Conservation (phyloP, 805 yeast genomes). For the Lipomyces sp. region DNA sequence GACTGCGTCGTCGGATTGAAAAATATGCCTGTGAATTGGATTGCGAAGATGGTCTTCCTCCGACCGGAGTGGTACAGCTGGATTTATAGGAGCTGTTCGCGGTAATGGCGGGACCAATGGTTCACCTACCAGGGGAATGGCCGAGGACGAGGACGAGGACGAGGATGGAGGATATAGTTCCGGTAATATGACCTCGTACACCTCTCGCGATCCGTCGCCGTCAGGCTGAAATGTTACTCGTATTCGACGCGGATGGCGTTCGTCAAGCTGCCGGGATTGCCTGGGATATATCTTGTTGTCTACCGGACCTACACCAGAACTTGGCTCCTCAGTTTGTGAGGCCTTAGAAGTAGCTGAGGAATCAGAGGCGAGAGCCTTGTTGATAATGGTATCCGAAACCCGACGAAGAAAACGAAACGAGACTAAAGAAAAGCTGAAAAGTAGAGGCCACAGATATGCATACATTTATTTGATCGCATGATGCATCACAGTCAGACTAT, state of each 20-base stretch:
- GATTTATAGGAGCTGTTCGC: background rate
- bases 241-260: background rate
- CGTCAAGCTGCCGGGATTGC: background rate
- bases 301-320: background rate
- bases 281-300: background rate
- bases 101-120: background rate
- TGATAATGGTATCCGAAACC: background rate
- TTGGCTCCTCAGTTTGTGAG: background rate
- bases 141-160: background rate
- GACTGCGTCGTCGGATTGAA: background rate
- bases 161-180: background rate
- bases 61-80: background rate
- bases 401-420: background rate
- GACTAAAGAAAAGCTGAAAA: background rate
- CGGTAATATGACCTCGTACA: background rate
- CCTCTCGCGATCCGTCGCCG: background rate
- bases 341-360: background rate
- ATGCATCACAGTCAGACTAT: background rate
- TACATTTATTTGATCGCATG: background rate
- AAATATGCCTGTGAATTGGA: slow-evolving; percentile 1
- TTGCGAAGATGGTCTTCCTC: background rate
- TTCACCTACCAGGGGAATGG: background rate
- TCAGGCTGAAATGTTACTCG: background rate
- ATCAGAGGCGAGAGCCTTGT: background rate
- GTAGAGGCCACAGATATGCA: background rate